Conservation (phyloP, 2,329 filamentous ascomycete species). For the Ophiostoma montium region DNA sequence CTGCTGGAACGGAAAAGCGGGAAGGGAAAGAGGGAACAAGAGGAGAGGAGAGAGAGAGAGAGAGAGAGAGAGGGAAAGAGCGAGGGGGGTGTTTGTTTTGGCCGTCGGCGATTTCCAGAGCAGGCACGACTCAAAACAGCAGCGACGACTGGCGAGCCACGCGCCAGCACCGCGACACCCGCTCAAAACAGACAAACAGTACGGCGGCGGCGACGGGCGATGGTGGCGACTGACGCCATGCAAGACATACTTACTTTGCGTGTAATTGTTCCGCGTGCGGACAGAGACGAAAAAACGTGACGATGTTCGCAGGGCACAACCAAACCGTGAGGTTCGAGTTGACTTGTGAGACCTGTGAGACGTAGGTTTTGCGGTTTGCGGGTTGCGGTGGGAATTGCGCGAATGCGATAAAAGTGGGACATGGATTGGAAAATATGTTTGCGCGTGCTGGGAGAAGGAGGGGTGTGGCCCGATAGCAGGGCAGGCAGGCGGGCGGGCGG, state of each 20-base stretch:
- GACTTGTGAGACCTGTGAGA: too few relatives aligned
- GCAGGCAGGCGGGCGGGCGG: neutral
- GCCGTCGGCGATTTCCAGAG: conserved; percentile 6
- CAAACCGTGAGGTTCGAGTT: too few relatives aligned
- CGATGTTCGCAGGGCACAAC: neutral
- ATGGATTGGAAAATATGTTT: neutral
- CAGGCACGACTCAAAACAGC: conserved; percentile 2
- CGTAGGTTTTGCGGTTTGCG: too few relatives aligned
- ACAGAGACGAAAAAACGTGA: too few relatives aligned
- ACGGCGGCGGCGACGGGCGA: too few relatives aligned
- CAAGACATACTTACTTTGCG: too few relatives aligned
- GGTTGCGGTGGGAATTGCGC: neutral
- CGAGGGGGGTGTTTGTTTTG: conserved; percentile 6
- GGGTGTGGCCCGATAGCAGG: too few relatives aligned
- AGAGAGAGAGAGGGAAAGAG: neutral
- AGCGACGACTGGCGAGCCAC: neutral
- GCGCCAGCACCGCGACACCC: neutral
- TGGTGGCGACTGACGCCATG: too few relatives aligned
- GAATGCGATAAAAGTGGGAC: neutral
- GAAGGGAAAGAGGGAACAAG: neutral
- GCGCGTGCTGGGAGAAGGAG: neutral
- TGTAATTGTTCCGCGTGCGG: too few relatives aligned
- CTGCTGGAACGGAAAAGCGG: neutral
- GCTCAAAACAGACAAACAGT: neutral
- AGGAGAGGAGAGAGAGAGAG: neutral